A percentile compares a stretch with the other conserved stretches of the same genome.
These are phyloP conservation scores for Colletotrichum orbiculare DNA, from an alignment of 2,329 filamentous ascomycete species.

Conservation along the genomic window DNA sequence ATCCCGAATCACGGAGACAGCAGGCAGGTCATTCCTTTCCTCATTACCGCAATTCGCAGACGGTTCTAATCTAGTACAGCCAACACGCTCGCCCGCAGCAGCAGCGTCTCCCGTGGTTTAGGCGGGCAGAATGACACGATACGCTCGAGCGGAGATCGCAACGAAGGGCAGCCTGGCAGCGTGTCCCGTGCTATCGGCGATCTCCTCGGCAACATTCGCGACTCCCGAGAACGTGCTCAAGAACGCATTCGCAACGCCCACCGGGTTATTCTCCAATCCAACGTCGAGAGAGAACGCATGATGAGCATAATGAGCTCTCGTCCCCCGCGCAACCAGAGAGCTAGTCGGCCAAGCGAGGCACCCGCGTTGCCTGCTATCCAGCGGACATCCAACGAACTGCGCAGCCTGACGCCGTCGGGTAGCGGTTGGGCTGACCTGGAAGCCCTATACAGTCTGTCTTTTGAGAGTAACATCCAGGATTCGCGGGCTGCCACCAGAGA, in stretches of 20 bases:
- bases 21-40: conserved; percentile 20
- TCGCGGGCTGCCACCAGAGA: conserved; percentile 43
- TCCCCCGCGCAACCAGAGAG: conserved; percentile 24
- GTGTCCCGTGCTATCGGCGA: conserved; percentile 53
- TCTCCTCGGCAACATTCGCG: conserved; percentile 50
- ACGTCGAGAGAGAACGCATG: conserved; percentile 27
- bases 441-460: conserved; percentile 52
- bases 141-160: conserved; percentile 26
- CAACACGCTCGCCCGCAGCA: conserved; percentile 49
- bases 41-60: background rate
- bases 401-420: conserved; percentile 13
- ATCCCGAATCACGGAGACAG: conserved; percentile 31
- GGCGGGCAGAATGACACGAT: conserved; percentile 15
- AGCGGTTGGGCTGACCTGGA: conserved; percentile 56
- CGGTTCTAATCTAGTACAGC: conserved; percentile 41
- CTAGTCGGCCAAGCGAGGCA: conserved; percentile 20
- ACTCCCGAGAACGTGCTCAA: conserved; percentile 48
- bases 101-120: conserved; percentile 41
- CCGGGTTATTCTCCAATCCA: conserved; percentile 42
- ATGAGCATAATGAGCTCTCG: conserved; percentile 22
- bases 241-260: conserved; percentile 48
- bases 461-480: conserved; percentile 43
- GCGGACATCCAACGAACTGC: conserved; percentile 16
- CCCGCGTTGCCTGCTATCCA: background rate
- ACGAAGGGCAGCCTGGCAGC: conserved; percentile 40